A percentile compares a stretch with the other conserved stretches of the same genome.
These are phyloP conservation scores for Trichoderma semiorbis DNA, from an alignment of 2,329 filamentous ascomycete species.

Conservation along the genomic window DNA sequence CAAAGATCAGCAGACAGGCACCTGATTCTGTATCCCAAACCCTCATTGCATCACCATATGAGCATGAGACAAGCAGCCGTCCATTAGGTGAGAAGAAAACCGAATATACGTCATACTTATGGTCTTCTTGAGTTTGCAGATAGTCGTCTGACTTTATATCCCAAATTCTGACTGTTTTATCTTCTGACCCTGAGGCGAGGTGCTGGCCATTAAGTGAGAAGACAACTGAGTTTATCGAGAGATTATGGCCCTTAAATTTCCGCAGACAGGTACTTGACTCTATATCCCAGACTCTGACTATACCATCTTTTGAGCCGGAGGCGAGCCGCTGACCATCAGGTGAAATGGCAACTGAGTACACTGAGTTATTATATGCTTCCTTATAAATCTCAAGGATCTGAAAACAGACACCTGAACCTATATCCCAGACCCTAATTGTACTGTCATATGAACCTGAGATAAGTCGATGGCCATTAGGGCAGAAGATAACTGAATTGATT, in stretches of 20 bases:
- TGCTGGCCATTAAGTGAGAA: background rate
- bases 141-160: background rate
- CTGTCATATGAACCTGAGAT: background rate
- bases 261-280: background rate
- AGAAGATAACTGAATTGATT: constrained; percentile 9
- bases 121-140: background rate
- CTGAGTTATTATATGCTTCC: rapidly evolving
- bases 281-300: background rate
- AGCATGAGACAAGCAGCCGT: background rate
- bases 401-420: background rate
- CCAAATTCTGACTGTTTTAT: background rate
- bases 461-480: background rate
- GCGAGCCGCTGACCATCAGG: background rate
- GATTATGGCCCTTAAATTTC: background rate
- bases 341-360: background rate
- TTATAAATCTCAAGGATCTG: background rate
- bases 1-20: background rate
- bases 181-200: background rate
- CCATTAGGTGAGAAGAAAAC: background rate
- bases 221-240: background rate
- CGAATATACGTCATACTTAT: background rate
- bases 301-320: background rate
- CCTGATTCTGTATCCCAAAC: background rate
- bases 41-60: background rate
- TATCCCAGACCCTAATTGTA: background rate